Evolutionary conservation across 257 asterid genomes (phyloP), one percentile per base, ranked within the genome.

Genomic region (Anisodus acutangulus): DNA sequence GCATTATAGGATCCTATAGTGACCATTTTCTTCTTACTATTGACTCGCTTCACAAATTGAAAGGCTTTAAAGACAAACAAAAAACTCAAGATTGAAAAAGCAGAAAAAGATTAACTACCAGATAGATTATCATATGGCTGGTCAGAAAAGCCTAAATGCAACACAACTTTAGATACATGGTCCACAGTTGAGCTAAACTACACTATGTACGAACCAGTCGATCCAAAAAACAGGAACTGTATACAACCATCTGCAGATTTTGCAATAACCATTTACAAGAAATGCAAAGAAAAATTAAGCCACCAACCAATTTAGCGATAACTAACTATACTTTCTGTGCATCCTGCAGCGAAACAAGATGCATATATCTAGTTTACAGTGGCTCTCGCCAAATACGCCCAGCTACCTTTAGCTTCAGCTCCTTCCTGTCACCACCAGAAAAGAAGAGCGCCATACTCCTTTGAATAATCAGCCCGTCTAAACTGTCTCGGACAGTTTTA

Each of bases 381-480:
- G 72, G 55, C 68, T 63, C 69, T 85, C 85, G 84, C 90, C 90
- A 88, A 22, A 86, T 86, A 7, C 88, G 89, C 45, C 88, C 90
- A 54, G 89, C 70, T 53, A 88, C 74, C 80, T 78, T 83, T 9
- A 88, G 87, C 86, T 87, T 88, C 64, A 87, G 82, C 89, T 87
- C 89, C 85, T 76, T 76, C 84, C 80, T 76, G 62, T 85, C 87
- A 19, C 88, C 86, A 1, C 87, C 89, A 8, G 88, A 87, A 78
- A 87, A 88, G 41, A 80, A 86, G 49, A 88, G 80, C 16, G 88
- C 88, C 89, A 88, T 51, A 70, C 80, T 85, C 80, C 89, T 83
- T n/a, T 85, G 87, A 59, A 88, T 88, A 49, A 87, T 80, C 17
- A 87, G 84, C 5, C 91, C 91, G 47, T 88, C 91, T 55, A 85